phyloP scores from a whole-genome alignment of 106 monocot genomes.

The Chionographis japonica region DNA sequence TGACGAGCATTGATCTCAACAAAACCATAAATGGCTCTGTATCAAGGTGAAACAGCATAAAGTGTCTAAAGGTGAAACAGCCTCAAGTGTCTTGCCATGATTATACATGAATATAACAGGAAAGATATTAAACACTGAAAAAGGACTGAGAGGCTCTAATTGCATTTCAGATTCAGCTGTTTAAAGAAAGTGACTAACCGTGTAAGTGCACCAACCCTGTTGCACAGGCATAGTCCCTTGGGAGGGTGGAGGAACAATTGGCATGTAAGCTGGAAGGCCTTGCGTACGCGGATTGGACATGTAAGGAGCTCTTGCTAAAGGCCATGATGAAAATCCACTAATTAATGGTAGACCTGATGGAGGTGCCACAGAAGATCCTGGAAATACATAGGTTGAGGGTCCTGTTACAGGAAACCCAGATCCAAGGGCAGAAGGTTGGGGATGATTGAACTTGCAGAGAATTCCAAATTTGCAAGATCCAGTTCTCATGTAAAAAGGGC shows the following conservation, averaged over 20 bases:
- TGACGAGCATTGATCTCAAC: no score
- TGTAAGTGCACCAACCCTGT: slow-evolving; percentile 60
- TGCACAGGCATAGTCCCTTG: slow-evolving; percentile 45
- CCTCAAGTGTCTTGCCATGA: no score
- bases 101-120: no score
- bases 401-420: slow-evolving; percentile 25
- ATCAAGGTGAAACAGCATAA: no score
- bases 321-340: slow-evolving; percentile 53
- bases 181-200: slow-evolving; percentile 36
- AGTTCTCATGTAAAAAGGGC: slow-evolving; percentile 76
- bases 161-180: no score
- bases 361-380: slow-evolving; percentile 28
- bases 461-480: slow-evolving; percentile 73
- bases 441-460: slow-evolving; percentile 76
- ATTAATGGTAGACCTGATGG: slow-evolving; percentile 32
- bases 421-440: slow-evolving; percentile 40
- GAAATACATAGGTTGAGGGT: slow-evolving; percentile 29
- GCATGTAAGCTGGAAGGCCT: slow-evolving; percentile 46
- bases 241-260: slow-evolving; percentile 42
- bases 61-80: no score
- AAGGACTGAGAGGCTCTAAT: background rate
- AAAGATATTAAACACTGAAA: no score
- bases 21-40: no score
- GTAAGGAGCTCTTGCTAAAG: slow-evolving; percentile 34
- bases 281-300: slow-evolving; percentile 35